phyloP scores from a whole-genome alignment of 225 moss, liverwort and hornwort genomes.

The Rhytidiadelphus loreus region DNA sequence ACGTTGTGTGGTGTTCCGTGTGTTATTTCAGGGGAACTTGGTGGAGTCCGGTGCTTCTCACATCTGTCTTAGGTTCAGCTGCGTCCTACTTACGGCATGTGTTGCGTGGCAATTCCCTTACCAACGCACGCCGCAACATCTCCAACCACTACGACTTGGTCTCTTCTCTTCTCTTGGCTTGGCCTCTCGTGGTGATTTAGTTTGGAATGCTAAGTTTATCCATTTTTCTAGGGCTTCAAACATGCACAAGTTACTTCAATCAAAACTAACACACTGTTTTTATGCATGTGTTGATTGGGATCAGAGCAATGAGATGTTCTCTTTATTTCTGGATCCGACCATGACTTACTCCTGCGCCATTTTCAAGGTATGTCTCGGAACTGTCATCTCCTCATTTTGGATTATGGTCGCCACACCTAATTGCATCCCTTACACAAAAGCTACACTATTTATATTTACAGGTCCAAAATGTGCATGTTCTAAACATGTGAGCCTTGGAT shows the following conservation, averaged over 20 bases:
- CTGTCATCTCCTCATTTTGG: not conserved
- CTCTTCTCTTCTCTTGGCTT: not conserved
- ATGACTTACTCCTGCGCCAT: constrained; percentile 96
- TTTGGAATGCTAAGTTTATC: not conserved
- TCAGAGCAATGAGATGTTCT: constrained; percentile 68
- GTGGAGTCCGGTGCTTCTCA: constrained; percentile 50
- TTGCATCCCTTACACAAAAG: not conserved
- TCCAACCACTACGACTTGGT: constrained; percentile 88
- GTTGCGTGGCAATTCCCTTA: constrained; percentile 60
- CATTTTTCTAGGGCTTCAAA: not conserved
- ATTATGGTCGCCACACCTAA: too few species aligned
- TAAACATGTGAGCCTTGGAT: not conserved
- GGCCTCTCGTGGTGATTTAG: not conserved
- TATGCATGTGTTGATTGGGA: not conserved
- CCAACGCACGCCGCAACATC: constrained; percentile 81
- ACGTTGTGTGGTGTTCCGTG: not conserved
- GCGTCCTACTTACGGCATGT: constrained; percentile 63
- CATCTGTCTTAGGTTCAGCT: constrained; percentile 50
- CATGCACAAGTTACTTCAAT: not conserved
- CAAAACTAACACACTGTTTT: not conserved
- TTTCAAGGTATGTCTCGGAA: constrained; percentile 48
- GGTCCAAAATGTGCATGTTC: not conserved
- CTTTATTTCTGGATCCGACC: constrained; percentile 65
- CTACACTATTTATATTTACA: too few species aligned
- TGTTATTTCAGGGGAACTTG: not conserved